Conservation (phyloP, 495 filamentous ascomycete species). For the Geoglossum glabrum region DNA sequence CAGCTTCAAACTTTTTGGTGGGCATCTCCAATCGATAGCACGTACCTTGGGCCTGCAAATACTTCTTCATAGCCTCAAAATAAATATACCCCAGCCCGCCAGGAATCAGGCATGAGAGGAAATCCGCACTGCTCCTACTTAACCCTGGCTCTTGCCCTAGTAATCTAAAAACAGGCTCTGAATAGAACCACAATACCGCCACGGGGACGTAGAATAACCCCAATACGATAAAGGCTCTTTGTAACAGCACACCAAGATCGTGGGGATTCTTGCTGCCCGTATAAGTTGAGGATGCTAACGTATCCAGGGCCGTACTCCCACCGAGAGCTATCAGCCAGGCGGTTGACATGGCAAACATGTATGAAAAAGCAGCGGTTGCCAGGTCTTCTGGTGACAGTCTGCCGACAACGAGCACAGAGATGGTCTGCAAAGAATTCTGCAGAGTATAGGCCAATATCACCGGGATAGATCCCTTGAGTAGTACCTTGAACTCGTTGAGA, state of each 20-base stretch:
- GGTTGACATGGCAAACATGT: constrained; percentile 88
- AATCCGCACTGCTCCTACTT: constrained; percentile 51
- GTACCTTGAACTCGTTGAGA: constrained; percentile 43
- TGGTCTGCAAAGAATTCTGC: constrained; percentile 74
- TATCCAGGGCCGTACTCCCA: constrained; percentile 84
- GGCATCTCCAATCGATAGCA: background rate
- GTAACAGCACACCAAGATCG: constrained; percentile 65
- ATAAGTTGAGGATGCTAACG: constrained; percentile 67
- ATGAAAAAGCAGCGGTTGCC: constrained; percentile 68
- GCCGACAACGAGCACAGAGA: constrained; percentile 70
- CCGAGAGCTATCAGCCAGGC: constrained; percentile 82
- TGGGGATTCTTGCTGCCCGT: constrained; percentile 68
- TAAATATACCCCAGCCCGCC: constrained; percentile 81
- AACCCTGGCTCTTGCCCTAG: constrained; percentile 69
- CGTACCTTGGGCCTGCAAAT: constrained; percentile 68
- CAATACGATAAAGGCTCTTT: constrained; percentile 59
- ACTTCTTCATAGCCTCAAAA: constrained; percentile 86
- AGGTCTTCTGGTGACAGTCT: constrained; percentile 63
- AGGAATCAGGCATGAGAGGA: constrained; percentile 60
- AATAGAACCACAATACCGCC: constrained; percentile 54
- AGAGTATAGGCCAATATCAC: constrained; percentile 79
- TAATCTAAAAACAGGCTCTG: constrained; percentile 52
- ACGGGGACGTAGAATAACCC: constrained; percentile 58
- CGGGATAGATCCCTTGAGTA: constrained; percentile 50
- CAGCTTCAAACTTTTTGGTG: constrained; percentile 1